phyloP scores from a whole-genome alignment of 208 protist species.

The Acanthamoeba polyphaga region DNA sequence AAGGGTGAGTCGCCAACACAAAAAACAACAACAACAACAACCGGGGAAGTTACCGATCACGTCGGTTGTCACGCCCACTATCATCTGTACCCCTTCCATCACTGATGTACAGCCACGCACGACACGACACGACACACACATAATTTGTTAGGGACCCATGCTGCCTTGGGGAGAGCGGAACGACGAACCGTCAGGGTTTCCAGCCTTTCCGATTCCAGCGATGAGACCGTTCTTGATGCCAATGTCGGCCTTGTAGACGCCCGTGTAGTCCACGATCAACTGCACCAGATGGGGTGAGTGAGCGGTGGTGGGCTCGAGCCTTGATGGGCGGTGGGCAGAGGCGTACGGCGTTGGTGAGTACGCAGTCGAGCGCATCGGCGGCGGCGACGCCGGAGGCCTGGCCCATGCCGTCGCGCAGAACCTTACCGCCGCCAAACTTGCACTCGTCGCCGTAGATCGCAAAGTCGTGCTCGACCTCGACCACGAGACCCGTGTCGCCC shows the following conservation, averaged over 20 bases:
- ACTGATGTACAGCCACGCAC: neutral
- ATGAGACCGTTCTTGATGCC: conserved; percentile 81
- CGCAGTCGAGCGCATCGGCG: conserved; percentile 81
- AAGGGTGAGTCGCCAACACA: neutral
- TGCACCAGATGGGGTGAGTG: neutral
- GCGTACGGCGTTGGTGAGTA: conserved; percentile 85
- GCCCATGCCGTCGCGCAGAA: conserved; percentile 86
- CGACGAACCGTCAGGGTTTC: conserved; percentile 82
- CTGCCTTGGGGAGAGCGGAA: no score
- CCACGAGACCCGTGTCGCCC: conserved; percentile 82
- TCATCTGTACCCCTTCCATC: conserved; percentile 74
- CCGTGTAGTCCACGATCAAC: conserved; percentile 83
- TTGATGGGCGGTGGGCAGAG: neutral
- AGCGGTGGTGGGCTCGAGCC: no score
- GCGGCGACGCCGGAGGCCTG: conserved; percentile 75
- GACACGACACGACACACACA: neutral
- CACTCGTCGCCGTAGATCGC: conserved; percentile 87
- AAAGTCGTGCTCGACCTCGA: conserved; percentile 82
- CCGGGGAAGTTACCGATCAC: conserved; percentile 23
- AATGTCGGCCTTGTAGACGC: conserved; percentile 86
- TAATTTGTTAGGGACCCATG: no score
- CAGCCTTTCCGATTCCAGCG: conserved; percentile 86
- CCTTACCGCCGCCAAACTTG: conserved; percentile 87
- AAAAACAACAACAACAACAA: neutral
- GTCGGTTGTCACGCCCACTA: conserved; percentile 75